A percentile compares a stretch with the other conserved stretches of the same genome.
Conservation (phyloP, 2,329 filamentous ascomycete genomes). For the Dactylellina sp. region DNA sequence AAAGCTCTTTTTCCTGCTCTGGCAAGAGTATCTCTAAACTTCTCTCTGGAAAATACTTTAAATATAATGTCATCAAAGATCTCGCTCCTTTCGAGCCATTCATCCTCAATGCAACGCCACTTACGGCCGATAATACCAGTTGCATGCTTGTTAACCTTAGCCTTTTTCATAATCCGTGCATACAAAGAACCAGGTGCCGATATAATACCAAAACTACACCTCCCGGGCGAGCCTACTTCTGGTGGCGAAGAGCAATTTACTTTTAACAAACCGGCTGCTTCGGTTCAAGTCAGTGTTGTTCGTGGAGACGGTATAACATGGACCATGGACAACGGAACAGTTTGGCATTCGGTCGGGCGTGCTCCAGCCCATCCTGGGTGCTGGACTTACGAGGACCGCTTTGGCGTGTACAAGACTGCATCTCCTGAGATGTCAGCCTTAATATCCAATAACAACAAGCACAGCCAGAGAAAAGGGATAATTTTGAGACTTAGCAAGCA, state of each 20-base stretch:
- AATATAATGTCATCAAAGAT: neutral
- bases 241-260: no score
- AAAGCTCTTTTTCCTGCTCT: no score
- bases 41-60: no score
- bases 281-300: slow-evolving; percentile 17
- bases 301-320: slow-evolving; percentile 20
- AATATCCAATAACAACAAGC: slow-evolving; percentile 34
- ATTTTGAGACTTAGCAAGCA: slow-evolving; percentile 15
- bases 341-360: slow-evolving; percentile 42
- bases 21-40: neutral
- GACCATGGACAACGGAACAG: slow-evolving; percentile 18
- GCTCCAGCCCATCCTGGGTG: slow-evolving; percentile 23
- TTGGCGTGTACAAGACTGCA: slow-evolving; percentile 19
- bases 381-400: slow-evolving; percentile 50
- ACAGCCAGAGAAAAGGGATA: slow-evolving; percentile 19
- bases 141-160: slow-evolving; percentile 7
- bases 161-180: slow-evolving; percentile 5
- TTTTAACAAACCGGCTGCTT: neutral
- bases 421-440: neutral
- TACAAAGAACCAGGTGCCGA: neutral
- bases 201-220: no score
- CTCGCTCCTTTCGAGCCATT: neutral
- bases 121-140: slow-evolving; percentile 16
- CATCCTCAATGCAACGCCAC: neutral
- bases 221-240: no score